Conservation (phyloP, 371 early-diverging fungal species). For the Apophysomyces sp. region DNA sequence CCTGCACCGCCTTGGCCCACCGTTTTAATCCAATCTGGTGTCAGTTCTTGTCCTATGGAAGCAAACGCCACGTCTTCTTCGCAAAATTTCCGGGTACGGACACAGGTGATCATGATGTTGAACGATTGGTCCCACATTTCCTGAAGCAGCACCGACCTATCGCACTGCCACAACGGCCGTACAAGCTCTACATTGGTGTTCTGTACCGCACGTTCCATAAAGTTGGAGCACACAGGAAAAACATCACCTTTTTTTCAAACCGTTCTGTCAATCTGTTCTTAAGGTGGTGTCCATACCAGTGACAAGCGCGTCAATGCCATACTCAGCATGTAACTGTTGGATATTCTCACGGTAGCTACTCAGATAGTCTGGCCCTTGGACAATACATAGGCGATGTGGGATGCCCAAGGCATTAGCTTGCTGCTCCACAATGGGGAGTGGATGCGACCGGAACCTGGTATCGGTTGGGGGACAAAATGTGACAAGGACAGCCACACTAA, state of each 20-base stretch:
- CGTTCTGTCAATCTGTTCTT: neutral
- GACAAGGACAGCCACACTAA: slow-evolving; percentile 44
- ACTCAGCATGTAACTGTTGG: slow-evolving; percentile 20
- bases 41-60: slow-evolving; percentile 25
- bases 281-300: slow-evolving; percentile 28
- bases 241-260: slow-evolving; percentile 44
- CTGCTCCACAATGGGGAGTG: slow-evolving; percentile 34
- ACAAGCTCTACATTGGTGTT: slow-evolving; percentile 43
- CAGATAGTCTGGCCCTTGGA: slow-evolving; percentile 50
- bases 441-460: slow-evolving; percentile 53
- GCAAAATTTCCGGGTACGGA: slow-evolving; percentile 38
- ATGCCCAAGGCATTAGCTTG: slow-evolving; percentile 49
- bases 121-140: slow-evolving; percentile 40
- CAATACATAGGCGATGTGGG: slow-evolving; percentile 32
- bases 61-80: slow-evolving; percentile 6
- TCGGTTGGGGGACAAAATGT: slow-evolving; percentile 52
- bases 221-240: slow-evolving; percentile 54
- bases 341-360: slow-evolving; percentile 47
- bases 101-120: slow-evolving; percentile 44
- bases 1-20: slow-evolving; percentile 35
- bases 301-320: slow-evolving; percentile 44
- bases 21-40: slow-evolving; percentile 23
- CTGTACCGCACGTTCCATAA: slow-evolving; percentile 57
- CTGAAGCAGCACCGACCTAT: slow-evolving; percentile 30
- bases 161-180: slow-evolving; percentile 56